Conservation (phyloP, 306 rosid genomes). For the Alnus rubra region DNA sequence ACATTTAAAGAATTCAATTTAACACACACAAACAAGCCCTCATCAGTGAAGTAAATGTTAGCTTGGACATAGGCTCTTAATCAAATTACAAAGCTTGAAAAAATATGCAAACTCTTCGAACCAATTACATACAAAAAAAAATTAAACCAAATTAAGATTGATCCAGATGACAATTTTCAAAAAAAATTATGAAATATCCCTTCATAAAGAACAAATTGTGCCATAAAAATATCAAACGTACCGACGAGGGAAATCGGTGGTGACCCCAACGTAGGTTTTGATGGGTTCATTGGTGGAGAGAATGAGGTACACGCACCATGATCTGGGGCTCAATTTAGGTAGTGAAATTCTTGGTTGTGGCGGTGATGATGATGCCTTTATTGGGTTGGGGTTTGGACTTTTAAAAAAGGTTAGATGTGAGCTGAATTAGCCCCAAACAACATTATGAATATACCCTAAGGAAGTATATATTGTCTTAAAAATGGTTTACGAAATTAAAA, state of each 20-base stretch:
- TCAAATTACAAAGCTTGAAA: not conserved
- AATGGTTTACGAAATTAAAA: too few species aligned
- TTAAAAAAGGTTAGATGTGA: conserved; percentile 21
- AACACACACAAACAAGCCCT: not conserved
- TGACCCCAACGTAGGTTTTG: conserved; percentile 90
- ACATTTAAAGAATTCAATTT: not conserved
- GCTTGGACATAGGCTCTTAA: not conserved
- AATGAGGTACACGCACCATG: conserved; percentile 81
- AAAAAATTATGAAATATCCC: conserved; percentile 1
- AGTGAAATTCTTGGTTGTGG: conserved; percentile 25
- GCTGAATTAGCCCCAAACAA: too few species aligned
- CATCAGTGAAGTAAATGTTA: not conserved
- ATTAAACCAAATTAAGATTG: not conserved
- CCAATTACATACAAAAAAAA: not conserved
- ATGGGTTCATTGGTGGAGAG: conserved; percentile 71
- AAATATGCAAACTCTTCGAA: not conserved
- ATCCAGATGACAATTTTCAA: conserved; percentile 2
- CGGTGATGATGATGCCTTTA: conserved; percentile 24
- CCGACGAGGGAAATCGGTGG: conserved; percentile 85
- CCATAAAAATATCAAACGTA: conserved; percentile 22
- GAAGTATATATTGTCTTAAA: too few species aligned
- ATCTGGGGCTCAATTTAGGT: conserved; percentile 34
- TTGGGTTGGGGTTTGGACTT: conserved; percentile 32
- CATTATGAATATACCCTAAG: too few species aligned
- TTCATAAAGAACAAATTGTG: not conserved